Base-by-base conservation (phyloP, 192 early-diverging fungal genomes). In the Anaeromyces robustus region DNA sequence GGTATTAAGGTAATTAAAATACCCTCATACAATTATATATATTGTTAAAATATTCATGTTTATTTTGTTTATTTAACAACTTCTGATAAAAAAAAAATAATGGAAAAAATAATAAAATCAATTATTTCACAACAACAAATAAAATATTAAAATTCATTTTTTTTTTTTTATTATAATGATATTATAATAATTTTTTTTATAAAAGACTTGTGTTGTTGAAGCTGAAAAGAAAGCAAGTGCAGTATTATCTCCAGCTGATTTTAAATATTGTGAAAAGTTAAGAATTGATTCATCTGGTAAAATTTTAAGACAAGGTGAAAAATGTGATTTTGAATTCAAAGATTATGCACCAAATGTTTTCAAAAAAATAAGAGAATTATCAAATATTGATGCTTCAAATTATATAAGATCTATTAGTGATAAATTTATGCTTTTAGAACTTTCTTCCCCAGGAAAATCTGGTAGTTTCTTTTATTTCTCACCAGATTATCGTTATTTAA, bases 241-340 rank as follows among this genome's bases (percentile, higher is more conserved):
- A n/a, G 52, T 7, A 26, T 22, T 68, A n/a, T 9, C 52, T 7
- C 52, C 22, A n/a, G 26, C 17, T 22, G 52, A 68, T n/a, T 68
- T 26, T 68, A 68, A 68, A 68, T 68, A 68, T n/a, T 22, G 18
- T n/a, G 52, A 68, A 68, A 68, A 68, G n/a, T 68, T 68, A n/a
- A 68, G n/a, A n/a, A 68, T 68, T 68, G 52, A 68, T 68, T 68
- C 52, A 28, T 68, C 52, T n/a, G 52, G 52, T n/a, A 68, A 68
- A 26, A 68, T 68, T n/a, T 68, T 68, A 68, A 7, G 11, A 68
- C 18, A 68, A n/a, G 52, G 52, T 26, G 52, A 68, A 29, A 92
- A 93, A 78, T 98, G 98, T 87, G 97, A 98, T 83, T 99, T 98
- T 86, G 98, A 98, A 87, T 99, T 98, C 86, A 99, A 99, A 84